Evolutionary conservation across 2,329 filamentous ascomycete species (phyloP), one percentile per base, ranked within the genome.

Genomic region (Teratosphaeria nubilosa): DNA sequence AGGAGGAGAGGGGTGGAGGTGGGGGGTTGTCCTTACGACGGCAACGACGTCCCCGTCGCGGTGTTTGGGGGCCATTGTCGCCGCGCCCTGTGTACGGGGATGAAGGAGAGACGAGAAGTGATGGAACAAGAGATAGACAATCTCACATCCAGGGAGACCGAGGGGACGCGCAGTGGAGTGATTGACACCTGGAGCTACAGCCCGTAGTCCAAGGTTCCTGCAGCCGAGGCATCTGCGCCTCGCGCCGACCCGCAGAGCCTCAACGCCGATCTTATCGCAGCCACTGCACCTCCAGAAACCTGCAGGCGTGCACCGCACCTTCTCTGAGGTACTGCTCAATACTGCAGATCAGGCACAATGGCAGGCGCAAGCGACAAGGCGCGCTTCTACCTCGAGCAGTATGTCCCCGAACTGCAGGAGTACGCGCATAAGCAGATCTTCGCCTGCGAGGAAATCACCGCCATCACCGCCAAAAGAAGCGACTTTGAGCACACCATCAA

Each of bases 361-460:
- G 83, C 91, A 1, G 87, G 85, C 50, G 86, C 94, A 59, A 87
- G 88, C 63, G 94, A 97, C 70, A 97, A 96, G 76, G 94, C 92
- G 58, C 89, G 92, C 59, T 97, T 92, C 76, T 96, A 89, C 74
- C 82, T 97, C 63, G 94, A 99, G 77, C 87, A 92, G 66, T 87
- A 88, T 1, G 89, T 96, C 51, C 90, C 91, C 16, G 91, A 97
- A 73, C 82, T 99, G 58, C 90, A 91, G 62, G 91, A 96, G 68
- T 95, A 90, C 73, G 88, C 95, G 74, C 84, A 89, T 64, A 96
- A 96, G 74, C 86, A 90, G 67, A 88, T 99, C 66, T 99, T 99
- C 76, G 84, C 82, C 24, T 67, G 94, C 85, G 88, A 95, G 64
- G 92, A 99, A 73, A 96, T 99, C 71, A 83, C 84, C 62, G 86